phyloP scores from a whole-genome alignment of 106 monocot genomes.

The Dendrobium nobile region DNA sequence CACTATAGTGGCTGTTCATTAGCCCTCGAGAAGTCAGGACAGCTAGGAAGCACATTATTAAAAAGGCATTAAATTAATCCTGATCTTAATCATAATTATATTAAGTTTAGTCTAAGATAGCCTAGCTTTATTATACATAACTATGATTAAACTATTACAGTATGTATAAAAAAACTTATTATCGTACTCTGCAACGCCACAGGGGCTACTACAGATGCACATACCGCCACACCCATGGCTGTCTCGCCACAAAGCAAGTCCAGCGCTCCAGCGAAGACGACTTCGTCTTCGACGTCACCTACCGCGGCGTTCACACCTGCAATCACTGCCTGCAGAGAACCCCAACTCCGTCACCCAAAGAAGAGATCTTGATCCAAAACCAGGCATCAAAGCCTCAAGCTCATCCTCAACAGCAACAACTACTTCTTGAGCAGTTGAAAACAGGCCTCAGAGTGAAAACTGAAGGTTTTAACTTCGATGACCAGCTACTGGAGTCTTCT shows the following conservation, averaged over 20 bases:
- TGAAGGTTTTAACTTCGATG: background rate
- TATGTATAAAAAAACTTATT: too few relatives aligned
- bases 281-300: conserved; percentile 26
- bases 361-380: background rate
- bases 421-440: background rate
- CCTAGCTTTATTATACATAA: too few relatives aligned
- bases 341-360: background rate
- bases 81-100: too few relatives aligned
- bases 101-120: too few relatives aligned
- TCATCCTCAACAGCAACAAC: background rate
- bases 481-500: background rate
- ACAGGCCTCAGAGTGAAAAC: conserved; percentile 1
- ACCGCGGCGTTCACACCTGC: conserved; percentile 34
- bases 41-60: too few relatives aligned
- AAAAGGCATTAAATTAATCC: too few relatives aligned
- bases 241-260: conserved; percentile 41
- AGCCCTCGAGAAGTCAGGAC: too few relatives aligned
- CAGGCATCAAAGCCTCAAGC: background rate
- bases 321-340: background rate
- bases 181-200: background rate
- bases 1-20: too few relatives aligned
- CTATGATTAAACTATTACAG: too few relatives aligned
- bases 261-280: conserved; percentile 28
- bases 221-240: conserved; percentile 24
- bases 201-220: conserved; percentile 39